Percentiles rank a stretch among this genome's conserved stretches.
These are phyloP conservation scores for Claviceps spartinae DNA, from an alignment of 2,329 filamentous ascomycete species.

Conservation along the genomic window DNA sequence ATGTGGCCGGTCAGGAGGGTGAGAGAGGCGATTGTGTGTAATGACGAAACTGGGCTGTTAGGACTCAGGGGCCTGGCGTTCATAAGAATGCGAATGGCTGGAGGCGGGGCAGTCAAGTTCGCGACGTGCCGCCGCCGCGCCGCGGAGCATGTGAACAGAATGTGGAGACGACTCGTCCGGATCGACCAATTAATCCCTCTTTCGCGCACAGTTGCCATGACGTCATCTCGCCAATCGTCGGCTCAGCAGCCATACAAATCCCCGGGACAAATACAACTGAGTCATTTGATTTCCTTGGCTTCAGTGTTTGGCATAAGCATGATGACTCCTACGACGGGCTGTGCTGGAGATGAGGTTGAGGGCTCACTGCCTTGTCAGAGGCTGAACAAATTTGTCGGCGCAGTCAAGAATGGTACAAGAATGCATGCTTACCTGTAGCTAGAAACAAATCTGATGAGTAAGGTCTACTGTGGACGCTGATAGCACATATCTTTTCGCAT, in stretches of 20 bases:
- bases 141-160: not conserved
- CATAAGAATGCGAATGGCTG: not conserved
- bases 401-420: too few species aligned
- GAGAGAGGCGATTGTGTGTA: not conserved
- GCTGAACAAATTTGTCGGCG: too few species aligned
- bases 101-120: not conserved
- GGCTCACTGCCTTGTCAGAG: too few species aligned
- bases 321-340: too few species aligned
- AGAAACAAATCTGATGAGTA: too few species aligned
- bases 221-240: not conserved
- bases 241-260: not conserved
- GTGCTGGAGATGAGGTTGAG: too few species aligned
- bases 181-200: not conserved
- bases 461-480: too few species aligned
- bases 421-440: too few species aligned
- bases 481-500: too few species aligned
- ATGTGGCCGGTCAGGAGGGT: not conserved
- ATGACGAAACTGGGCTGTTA: constrained; percentile 6
- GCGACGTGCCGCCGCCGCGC: not conserved
- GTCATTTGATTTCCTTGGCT: too few species aligned
- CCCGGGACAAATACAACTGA: too few species aligned
- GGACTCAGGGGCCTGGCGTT: not conserved
- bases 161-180: not conserved
- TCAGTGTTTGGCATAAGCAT: too few species aligned
- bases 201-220: not conserved